Evolutionary conservation across 345 rosid genomes (phyloP).

Genomic region (Boechera retrofracta): DNA sequence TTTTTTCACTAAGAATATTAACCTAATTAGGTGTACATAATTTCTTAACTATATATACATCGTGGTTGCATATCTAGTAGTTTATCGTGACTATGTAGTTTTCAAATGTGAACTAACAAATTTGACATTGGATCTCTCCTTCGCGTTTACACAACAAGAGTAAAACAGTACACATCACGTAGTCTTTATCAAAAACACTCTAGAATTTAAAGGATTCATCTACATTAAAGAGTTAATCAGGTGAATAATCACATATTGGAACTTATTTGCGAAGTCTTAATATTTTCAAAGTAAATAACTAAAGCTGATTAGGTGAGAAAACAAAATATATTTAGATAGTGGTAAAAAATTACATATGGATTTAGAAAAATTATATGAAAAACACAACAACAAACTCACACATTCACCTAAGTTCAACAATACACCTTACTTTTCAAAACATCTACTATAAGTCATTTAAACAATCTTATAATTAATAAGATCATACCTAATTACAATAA

Average conservation of each 20-base stretch:
- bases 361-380: too few relatives aligned
- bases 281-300: background rate
- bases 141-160: slow-evolving; percentile 3
- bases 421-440: too few relatives aligned
- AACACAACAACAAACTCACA: too few relatives aligned
- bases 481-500: too few relatives aligned
- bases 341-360: background rate
- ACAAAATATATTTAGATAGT: background rate
- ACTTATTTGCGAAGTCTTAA: background rate
- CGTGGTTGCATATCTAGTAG: background rate
- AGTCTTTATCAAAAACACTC: slow-evolving; percentile 11
- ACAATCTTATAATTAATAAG: too few relatives aligned
- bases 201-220: background rate
- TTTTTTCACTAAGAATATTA: background rate
- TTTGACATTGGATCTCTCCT: background rate
- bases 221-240: background rate
- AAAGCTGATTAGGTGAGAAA: background rate
- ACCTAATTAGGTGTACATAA: background rate
- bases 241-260: background rate
- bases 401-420: too few relatives aligned
- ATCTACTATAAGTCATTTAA: too few relatives aligned
- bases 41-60: background rate
- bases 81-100: background rate
- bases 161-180: slow-evolving; percentile 10
- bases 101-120: slow-evolving; percentile 11